Percentiles rank a stretch among this genome's conserved stretches.
These are phyloP conservation scores for Spathaspora sp. DNA, from an alignment of 805 yeast genomes.

Conservation along the genomic window DNA sequence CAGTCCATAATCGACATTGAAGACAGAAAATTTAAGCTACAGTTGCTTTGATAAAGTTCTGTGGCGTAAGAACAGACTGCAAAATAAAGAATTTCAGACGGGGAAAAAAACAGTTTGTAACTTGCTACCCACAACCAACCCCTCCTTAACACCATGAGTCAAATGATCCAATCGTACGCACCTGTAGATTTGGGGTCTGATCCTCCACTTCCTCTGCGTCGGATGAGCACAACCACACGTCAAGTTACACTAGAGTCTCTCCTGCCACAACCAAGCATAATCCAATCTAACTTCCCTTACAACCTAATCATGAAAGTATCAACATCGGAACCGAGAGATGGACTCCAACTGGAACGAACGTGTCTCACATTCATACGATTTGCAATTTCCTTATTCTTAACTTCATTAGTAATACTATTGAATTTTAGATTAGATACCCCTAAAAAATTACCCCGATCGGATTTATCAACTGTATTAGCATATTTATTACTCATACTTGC, in stretches of 20 bases:
- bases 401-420: conserved; percentile 44
- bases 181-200: neutral
- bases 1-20: no score
- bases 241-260: neutral
- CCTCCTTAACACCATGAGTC: neutral
- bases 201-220: neutral
- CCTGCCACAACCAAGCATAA: neutral
- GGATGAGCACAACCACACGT: neutral
- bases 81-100: no score
- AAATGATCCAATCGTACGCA: neutral
- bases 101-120: neutral
- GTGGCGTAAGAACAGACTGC: no score
- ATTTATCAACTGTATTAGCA: conserved; percentile 28
- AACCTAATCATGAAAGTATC: conserved; percentile 22
- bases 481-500: conserved; percentile 36
- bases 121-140: neutral
- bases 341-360: conserved; percentile 51
- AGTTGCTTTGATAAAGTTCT: no score
- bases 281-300: conserved; percentile 13
- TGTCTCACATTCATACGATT: conserved; percentile 47
- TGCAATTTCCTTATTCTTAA: conserved; percentile 40
- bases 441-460: conserved; percentile 5
- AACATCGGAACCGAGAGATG: conserved; percentile 52
- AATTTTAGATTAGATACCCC: conserved; percentile 41
- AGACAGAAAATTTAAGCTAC: no score